Evolutionary conservation across 192 early-diverging fungal species (phyloP).

Genomic region (Coemansia sp.): DNA sequence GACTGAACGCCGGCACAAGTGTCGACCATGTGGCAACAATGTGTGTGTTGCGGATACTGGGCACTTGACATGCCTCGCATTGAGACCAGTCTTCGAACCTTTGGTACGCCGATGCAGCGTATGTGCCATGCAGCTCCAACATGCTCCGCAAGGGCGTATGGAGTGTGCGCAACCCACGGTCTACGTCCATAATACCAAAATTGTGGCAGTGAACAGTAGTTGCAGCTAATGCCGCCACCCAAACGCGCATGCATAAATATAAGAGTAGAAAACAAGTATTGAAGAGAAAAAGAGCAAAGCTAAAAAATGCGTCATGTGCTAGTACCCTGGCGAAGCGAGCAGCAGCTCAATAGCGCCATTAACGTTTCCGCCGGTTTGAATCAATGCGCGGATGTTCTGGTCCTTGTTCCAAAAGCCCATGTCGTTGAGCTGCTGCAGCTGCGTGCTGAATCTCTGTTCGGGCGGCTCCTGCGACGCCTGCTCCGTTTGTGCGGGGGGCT

Average conservation of each 20-base stretch:
- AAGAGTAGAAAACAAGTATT: no score
- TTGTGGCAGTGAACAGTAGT: background rate
- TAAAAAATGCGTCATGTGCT: background rate
- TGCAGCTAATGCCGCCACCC: background rate
- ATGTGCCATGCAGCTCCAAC: constrained; percentile 23
- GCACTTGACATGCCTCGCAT: constrained; percentile 9
- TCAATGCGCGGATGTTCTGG: constrained; percentile 87
- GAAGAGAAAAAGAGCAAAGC: background rate
- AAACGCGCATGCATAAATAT: background rate
- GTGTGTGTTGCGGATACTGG: constrained; percentile 11
- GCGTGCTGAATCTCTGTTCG: constrained; percentile 60
- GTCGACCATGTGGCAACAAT: constrained; percentile 27
- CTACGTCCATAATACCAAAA: background rate
- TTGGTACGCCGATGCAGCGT: constrained; percentile 34
- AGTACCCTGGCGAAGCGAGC: constrained; percentile 35
- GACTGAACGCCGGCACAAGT: constrained; percentile 24
- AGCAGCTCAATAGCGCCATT: constrained; percentile 89
- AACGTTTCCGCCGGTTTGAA: constrained; percentile 81
- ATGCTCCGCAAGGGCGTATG: background rate
- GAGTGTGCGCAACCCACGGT: background rate
- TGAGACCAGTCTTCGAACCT: constrained; percentile 30
- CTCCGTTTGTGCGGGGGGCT: background rate
- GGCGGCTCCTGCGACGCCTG: constrained; percentile 37
- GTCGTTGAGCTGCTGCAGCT: constrained; percentile 84
- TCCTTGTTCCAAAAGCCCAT: constrained; percentile 94